Conservation (phyloP, 2,329 filamentous ascomycete genomes). For the Dothideomycetes sp. region DNA sequence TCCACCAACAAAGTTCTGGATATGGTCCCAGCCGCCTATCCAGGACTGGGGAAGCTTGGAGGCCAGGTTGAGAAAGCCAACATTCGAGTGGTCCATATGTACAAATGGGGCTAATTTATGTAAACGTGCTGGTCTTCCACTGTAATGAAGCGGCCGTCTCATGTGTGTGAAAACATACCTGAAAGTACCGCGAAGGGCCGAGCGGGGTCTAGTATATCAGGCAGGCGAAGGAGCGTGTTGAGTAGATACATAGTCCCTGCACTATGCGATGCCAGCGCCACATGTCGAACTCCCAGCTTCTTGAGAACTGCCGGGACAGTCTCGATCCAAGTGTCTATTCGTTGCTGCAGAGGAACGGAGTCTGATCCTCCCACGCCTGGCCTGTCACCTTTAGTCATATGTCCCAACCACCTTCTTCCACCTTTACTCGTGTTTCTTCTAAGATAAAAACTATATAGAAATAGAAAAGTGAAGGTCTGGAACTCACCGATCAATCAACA, state of each 20-base stretch:
- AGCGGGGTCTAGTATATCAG: conserved; percentile 21
- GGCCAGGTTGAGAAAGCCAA: conserved; percentile 15
- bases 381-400: conserved; percentile 14
- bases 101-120: conserved; percentile 30
- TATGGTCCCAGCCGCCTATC: conserved; percentile 20
- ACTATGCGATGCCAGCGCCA: conserved; percentile 29
- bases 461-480: too few relatives aligned
- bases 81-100: conserved; percentile 25
- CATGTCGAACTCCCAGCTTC: conserved; percentile 25
- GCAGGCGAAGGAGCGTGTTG: conserved; percentile 27
- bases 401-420: background rate
- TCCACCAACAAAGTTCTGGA: conserved; percentile 22
- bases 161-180: conserved; percentile 7
- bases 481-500: conserved; percentile 28
- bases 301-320: conserved; percentile 27
- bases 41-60: conserved; percentile 18
- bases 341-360: conserved; percentile 22
- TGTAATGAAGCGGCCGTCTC: background rate
- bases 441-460: too few relatives aligned
- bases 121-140: conserved; percentile 1
- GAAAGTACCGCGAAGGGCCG: conserved; percentile 20
- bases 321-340: conserved; percentile 31
- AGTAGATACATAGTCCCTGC: conserved; percentile 33
- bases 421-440: too few relatives aligned
- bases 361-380: conserved; percentile 35